Conservation (phyloP, 2,329 filamentous ascomycete species). For the Colletotrichum sublineola region DNA sequence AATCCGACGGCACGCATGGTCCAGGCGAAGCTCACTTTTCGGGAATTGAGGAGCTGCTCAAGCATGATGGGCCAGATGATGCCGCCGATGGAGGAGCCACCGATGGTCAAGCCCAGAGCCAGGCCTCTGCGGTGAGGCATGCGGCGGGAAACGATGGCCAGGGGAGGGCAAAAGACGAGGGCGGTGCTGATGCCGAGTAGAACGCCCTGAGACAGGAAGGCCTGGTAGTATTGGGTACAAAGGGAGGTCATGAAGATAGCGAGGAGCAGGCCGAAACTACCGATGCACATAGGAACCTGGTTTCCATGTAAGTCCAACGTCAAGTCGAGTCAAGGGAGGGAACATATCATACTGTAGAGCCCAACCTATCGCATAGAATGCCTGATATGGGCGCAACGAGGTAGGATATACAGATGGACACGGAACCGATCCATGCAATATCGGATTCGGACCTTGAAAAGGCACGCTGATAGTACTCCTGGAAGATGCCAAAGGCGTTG, state of each 20-base stretch:
- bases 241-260: constrained; percentile 30
- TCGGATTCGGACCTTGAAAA: constrained; percentile 29
- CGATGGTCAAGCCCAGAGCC: constrained; percentile 51
- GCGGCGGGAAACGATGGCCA: constrained; percentile 51
- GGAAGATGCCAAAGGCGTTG: constrained; percentile 55
- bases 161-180: constrained; percentile 54
- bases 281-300: constrained; percentile 60
- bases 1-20: constrained; percentile 23
- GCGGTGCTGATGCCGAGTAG: constrained; percentile 60
- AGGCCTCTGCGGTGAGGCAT: constrained; percentile 48
- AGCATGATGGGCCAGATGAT: constrained; percentile 36
- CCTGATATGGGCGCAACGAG: constrained; percentile 49
- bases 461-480: constrained; percentile 62
- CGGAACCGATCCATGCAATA: constrained; percentile 61
- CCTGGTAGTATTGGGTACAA: constrained; percentile 56
- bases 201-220: constrained; percentile 59
- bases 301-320: constrained; percentile 50
- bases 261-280: constrained; percentile 54
- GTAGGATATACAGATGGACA: constrained; percentile 61
- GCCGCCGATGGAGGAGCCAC: constrained; percentile 49
- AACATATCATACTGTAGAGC: constrained; percentile 56
- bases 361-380: constrained; percentile 57
- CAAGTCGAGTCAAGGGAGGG: constrained; percentile 54
- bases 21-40: constrained; percentile 26
- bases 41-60: constrained; percentile 24